Evolutionary conservation across 768 basidiomycete species (phyloP).

Genomic region (Leccinellum rugosiceps): DNA sequence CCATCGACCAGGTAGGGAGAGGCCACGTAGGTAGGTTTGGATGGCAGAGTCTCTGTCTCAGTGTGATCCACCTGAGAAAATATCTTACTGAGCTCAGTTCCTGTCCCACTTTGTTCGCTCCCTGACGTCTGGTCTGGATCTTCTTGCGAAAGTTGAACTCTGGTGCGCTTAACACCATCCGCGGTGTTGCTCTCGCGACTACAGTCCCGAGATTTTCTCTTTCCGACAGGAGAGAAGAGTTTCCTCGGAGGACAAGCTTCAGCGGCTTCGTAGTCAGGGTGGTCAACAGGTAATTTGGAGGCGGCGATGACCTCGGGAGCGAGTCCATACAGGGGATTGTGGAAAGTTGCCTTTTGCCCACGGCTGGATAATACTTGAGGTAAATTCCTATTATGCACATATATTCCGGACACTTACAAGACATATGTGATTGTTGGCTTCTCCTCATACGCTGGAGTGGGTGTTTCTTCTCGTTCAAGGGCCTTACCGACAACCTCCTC

Average conservation of each 20-base stretch:
- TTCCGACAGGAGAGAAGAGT: conserved; percentile 49
- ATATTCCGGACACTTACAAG: conserved; percentile 49
- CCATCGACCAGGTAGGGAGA: not conserved
- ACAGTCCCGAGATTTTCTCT: conserved; percentile 24
- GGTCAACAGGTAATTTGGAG: conserved; percentile 53
- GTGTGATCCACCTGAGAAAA: not conserved
- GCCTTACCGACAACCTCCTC: conserved; percentile 32
- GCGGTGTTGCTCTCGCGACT: conserved; percentile 16
- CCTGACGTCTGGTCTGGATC: conserved; percentile 10
- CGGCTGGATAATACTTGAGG: conserved; percentile 44
- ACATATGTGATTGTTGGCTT: conserved; percentile 67
- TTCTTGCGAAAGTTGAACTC: conserved; percentile 3
- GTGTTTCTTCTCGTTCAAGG: conserved; percentile 36
- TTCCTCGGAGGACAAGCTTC: conserved; percentile 53
- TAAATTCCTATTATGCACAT: not conserved
- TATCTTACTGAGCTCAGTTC: not conserved
- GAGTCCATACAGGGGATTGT: conserved; percentile 60
- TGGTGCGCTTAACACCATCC: conserved; percentile 16
- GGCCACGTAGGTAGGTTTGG: not conserved
- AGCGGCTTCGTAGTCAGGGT: conserved; percentile 64
- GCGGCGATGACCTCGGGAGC: conserved; percentile 39
- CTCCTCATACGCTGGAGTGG: conserved; percentile 43
- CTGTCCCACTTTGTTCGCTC: conserved; percentile 10
- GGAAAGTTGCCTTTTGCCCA: conserved; percentile 58
- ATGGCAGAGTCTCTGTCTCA: conserved; percentile 4